phyloP scores from a whole-genome alignment of 345 rosid species.

The Moringa oleifera region DNA sequence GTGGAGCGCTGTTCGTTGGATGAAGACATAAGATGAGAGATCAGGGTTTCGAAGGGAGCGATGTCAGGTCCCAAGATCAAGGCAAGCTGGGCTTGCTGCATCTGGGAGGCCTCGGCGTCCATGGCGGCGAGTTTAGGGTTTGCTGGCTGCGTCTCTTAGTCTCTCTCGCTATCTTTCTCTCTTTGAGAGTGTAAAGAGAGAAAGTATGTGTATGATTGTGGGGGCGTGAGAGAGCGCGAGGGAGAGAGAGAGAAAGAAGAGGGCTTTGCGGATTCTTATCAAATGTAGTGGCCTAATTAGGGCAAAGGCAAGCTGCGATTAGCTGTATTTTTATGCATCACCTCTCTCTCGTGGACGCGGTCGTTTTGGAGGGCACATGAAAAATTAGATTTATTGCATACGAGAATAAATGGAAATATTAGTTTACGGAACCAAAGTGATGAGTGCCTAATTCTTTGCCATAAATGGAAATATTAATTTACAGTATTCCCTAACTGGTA shows the following conservation, averaged over 20 bases:
- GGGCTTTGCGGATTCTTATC: conserved; percentile 11
- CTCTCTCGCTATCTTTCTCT: conserved; percentile 19
- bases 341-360: no score
- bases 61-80: conserved; percentile 75
- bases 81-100: conserved; percentile 83
- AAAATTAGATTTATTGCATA: no score
- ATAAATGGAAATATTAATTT: no score
- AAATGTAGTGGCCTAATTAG: background rate
- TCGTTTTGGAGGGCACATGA: no score
- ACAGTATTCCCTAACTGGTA: no score
- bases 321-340: background rate
- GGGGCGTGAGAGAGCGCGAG: no score
- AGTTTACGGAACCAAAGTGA: no score
- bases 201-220: conserved; percentile 7
- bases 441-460: no score
- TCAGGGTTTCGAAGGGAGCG: conserved; percentile 75
- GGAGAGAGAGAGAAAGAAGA: conserved; percentile 12
- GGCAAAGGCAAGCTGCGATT: background rate
- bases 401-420: no score
- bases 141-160: background rate
- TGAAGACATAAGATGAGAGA: conserved; percentile 88
- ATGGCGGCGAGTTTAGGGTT: conserved; percentile 31
- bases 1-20: conserved; percentile 89
- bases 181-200: conserved; percentile 22
- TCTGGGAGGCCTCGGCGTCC: conserved; percentile 71